These are phyloP conservation scores for Talaromyces wortmannii DNA, from an alignment of 495 filamentous ascomycete genomes.

Conservation along the genomic window DNA sequence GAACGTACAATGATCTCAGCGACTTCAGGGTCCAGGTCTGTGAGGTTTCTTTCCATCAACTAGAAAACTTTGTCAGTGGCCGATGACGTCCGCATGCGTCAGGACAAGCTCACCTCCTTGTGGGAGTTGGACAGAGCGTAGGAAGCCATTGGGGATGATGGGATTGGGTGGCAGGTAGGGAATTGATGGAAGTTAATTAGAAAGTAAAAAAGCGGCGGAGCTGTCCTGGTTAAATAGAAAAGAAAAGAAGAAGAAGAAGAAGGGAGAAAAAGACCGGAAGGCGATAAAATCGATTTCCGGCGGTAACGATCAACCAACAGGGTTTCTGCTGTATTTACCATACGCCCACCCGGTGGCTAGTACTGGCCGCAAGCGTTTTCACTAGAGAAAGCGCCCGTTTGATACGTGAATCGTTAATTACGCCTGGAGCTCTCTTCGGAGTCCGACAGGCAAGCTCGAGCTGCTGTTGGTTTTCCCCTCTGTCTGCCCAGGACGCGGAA, in stretches of 20 bases:
- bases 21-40: constrained; percentile 5
- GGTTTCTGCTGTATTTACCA: no score
- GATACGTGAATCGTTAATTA: no score
- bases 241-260: background rate
- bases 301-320: background rate
- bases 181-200: background rate
- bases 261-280: background rate
- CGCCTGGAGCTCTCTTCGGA: no score
- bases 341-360: no score
- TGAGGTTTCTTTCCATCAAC: constrained; percentile 4
- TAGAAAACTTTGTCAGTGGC: background rate
- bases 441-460: no score
- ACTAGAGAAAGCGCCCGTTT: no score
- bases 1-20: constrained; percentile 7
- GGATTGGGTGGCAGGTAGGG: background rate
- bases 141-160: constrained; percentile 3
- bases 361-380: no score
- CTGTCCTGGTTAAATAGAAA: background rate
- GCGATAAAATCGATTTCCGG: background rate
- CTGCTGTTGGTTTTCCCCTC: no score
- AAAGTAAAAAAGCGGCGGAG: background rate
- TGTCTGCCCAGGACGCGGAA: no score
- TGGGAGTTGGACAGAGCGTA: constrained; percentile 7
- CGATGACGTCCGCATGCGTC: background rate
- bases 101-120: constrained; percentile 3